Evolutionary conservation across 2,329 filamentous ascomycete genomes (phyloP), one percentile per base, ranked within the genome.

Genomic region (Calonectria montana): DNA sequence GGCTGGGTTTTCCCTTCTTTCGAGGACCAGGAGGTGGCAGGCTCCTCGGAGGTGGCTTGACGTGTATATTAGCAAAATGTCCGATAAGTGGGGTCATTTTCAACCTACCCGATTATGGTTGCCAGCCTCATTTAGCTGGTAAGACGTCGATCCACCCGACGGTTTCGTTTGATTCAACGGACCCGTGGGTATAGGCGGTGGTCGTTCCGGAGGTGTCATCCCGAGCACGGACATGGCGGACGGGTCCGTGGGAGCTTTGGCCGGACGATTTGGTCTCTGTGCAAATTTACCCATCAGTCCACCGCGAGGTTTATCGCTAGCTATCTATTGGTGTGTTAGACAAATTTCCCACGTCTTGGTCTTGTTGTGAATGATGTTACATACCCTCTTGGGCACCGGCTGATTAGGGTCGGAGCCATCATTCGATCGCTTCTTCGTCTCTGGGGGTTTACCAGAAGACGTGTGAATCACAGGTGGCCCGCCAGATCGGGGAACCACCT

Each of bases 211-310:
- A 25, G 87, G 87, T 13, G 79, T 82, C 73, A 90, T 79, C 8
- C 87, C 87, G 55, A 89, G 81, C 23, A 87, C 85, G 68, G 87
- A 85, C 86, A 89, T 87, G 21, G 87, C 88, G 2, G 88, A 88
- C 2, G 88, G 88, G 66, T 90, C 88, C 31, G 80, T 82, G n/a
- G 83, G 82, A n/a, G 78, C 75, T 67, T 80, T 80, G 4, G 76
- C 71, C 10, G 76, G 76, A 45, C 77, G 73, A 63, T 65, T 75
- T 16, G 81, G 76, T 69, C 77, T 83, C 64, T 79, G 77, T 23
- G 80, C 80, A 72, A 85, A 85, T 67, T 84, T 85, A 74, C 81
- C 78, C 78, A 82, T 76, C 2, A 85, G 75, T 2, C 82, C 81
- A 31, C 80, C 77, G 43, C 82, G 81, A 23, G 78, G 62, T 55